Evolutionary conservation across 2,329 filamentous ascomycete genomes (phyloP), one percentile per base, ranked within the genome.

Genomic region (Apiospora arundinis): DNA sequence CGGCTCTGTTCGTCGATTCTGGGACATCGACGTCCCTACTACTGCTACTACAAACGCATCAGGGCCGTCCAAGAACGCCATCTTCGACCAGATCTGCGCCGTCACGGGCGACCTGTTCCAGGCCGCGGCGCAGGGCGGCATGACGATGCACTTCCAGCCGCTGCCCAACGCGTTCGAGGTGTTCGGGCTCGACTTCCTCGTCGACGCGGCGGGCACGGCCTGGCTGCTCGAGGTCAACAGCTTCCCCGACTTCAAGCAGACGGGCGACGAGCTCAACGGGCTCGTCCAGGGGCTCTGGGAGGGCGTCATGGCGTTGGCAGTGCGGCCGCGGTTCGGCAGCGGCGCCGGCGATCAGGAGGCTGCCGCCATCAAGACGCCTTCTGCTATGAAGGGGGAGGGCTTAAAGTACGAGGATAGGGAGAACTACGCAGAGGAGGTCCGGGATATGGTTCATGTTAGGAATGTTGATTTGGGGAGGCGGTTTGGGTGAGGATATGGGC

Each of bases 211-310:
- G 11, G 91, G 90, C 0, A 86, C 78, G 4, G 89, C 90, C 4
- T 98, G 91, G 90, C 80, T 99, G 77, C 84, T 99, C 71, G 96
- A 99, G 84, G 89, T 97, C 44, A 99, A 99, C 84, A 94, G 95
- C 0, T 99, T 97, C 82, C 96, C 96, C 12, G 96, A 99, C 83
- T 98, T 98, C 79, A 91, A 89, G 78, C 95, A 98, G 88, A 97
- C 95, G 21, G 96, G 96, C 0, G 87, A 88, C 9, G 92, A 93
- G 71, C 82, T 97, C 74, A 90, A 87, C 78, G 88, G 84, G 0
- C 82, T 98, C 52, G 92, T 99, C 32, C 88, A 85, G 25, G 92
- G 91, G 9, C 86, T 99, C 75, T 96, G 97, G 86, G 87, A 90
- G 76, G 92, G 90, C 14, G 92, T 94, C 28, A 86, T 97, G 56